Conservation (phyloP, 2,329 filamentous ascomycete species). For the Onygenales sp. region DNA sequence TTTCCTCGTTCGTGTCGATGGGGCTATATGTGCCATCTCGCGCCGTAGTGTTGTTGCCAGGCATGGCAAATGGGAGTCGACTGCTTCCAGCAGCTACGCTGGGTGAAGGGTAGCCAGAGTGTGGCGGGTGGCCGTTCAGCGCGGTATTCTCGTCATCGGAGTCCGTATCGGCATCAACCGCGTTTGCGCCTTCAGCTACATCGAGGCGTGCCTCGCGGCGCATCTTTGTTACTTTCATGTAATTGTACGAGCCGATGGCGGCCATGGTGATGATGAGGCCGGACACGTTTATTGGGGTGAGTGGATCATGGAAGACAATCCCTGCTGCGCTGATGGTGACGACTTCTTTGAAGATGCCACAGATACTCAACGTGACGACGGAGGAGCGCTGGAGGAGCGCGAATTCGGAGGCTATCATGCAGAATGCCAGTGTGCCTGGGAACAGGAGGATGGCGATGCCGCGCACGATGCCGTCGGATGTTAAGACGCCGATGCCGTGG, state of each 20-base stretch:
- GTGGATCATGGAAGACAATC: conserved; percentile 75
- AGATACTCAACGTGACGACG: conserved; percentile 91
- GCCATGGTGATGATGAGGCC: conserved; percentile 81
- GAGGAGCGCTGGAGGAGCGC: conserved; percentile 89
- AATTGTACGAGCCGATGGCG: conserved; percentile 86
- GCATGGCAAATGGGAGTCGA: background rate
- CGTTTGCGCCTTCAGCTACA: conserved; percentile 15
- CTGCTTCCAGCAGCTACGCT: background rate
- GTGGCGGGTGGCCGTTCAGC: background rate
- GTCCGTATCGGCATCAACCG: conserved; percentile 3
- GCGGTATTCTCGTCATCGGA: conserved; percentile 8
- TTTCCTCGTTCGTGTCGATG: background rate
- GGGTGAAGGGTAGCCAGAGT: background rate
- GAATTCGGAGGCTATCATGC: conserved; percentile 95
- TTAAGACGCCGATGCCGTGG: conserved; percentile 55
- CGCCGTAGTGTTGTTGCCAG: background rate
- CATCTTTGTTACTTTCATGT: conserved; percentile 89
- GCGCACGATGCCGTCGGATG: conserved; percentile 53
- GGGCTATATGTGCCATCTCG: background rate
- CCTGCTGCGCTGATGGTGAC: conserved; percentile 87
- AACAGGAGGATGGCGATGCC: conserved; percentile 72
- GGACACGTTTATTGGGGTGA: conserved; percentile 78
- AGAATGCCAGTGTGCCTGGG: conserved; percentile 81
- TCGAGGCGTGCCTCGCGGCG: conserved; percentile 57
- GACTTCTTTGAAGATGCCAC: conserved; percentile 98